Evolutionary conservation across 192 early-diverging fungal species (phyloP).

Genomic region (Physocladia obscura): DNA sequence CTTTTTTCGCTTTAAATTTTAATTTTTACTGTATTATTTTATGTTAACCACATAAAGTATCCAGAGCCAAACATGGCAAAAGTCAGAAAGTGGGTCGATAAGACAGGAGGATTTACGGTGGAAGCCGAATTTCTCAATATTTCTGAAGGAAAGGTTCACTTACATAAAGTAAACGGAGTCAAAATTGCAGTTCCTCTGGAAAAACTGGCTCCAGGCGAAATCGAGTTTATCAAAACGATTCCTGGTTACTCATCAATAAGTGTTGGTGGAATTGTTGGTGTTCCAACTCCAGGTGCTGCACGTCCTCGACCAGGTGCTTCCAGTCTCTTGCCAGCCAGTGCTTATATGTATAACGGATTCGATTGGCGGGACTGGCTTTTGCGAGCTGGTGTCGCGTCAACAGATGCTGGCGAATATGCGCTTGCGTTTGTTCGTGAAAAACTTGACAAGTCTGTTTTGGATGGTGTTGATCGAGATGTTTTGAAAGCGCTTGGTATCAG

Average conservation of each 20-base stretch:
- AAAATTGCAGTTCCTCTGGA: slow-evolving; percentile 89
- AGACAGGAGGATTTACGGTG: slow-evolving; percentile 85
- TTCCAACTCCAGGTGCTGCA: slow-evolving; percentile 23
- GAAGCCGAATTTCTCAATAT: slow-evolving; percentile 84
- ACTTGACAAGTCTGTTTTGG: slow-evolving; percentile 77
- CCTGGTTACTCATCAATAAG: slow-evolving; percentile 40
- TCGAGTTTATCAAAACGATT: slow-evolving; percentile 43
- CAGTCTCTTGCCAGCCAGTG: slow-evolving; percentile 32
- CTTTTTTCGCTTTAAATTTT: background rate
- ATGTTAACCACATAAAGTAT: background rate
- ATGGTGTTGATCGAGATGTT: slow-evolving; percentile 71
- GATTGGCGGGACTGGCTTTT: slow-evolving; percentile 96
- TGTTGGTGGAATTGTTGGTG: slow-evolving; percentile 16
- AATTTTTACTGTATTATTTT: background rate
- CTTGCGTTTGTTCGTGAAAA: slow-evolving; percentile 82
- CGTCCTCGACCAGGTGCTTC: slow-evolving; percentile 24
- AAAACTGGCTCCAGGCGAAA: slow-evolving; percentile 70
- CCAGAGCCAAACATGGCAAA: slow-evolving; percentile 60
- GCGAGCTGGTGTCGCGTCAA: slow-evolving; percentile 65
- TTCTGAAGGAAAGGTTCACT: slow-evolving; percentile 79
- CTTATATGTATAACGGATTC: slow-evolving; percentile 68
- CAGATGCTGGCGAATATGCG: slow-evolving; percentile 79
- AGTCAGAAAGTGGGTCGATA: slow-evolving; percentile 90
- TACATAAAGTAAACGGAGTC: slow-evolving; percentile 94
- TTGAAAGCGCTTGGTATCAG: slow-evolving; percentile 79